These are phyloP conservation scores for Chlamydomonas sphaeroides DNA, from an alignment of 139 green algal genomes.

Conservation along the genomic window DNA sequence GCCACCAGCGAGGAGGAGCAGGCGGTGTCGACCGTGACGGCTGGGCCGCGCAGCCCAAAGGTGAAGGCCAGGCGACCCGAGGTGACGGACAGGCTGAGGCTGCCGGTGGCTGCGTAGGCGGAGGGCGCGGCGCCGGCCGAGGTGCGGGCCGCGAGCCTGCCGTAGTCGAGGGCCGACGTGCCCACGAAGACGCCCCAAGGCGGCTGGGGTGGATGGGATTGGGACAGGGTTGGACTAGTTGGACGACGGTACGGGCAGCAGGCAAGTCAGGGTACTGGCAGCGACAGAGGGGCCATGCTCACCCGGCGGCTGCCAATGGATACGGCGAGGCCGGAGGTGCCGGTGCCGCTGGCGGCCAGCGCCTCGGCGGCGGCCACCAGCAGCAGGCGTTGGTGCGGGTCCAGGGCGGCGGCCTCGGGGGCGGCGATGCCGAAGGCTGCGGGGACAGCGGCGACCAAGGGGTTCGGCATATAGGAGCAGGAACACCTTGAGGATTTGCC, in stretches of 20 bases:
- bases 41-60: constrained; percentile 76
- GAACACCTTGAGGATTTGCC: too few relatives aligned
- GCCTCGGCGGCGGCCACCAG: constrained; percentile 60
- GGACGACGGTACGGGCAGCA: too few relatives aligned
- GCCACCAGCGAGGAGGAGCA: constrained; percentile 87
- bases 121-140: constrained; percentile 39
- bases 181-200: constrained; percentile 70
- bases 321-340: too few relatives aligned
- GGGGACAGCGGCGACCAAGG: too few relatives aligned
- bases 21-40: constrained; percentile 87
- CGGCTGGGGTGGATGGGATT: too few relatives aligned
- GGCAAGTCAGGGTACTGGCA: too few relatives aligned
- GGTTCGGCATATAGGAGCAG: too few relatives aligned
- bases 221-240: too few relatives aligned
- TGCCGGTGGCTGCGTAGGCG: constrained; percentile 61
- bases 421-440: constrained; percentile 67
- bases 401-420: constrained; percentile 74
- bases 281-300: too few relatives aligned
- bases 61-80: constrained; percentile 79
- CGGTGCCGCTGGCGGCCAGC: background rate
- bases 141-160: constrained; percentile 52
- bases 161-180: constrained; percentile 79
- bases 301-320: too few relatives aligned
- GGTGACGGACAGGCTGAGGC: constrained; percentile 67
- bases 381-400: constrained; percentile 90